phyloP scores from a whole-genome alignment of 2,329 filamentous ascomycete species.

The Chlorencoelia australis region DNA sequence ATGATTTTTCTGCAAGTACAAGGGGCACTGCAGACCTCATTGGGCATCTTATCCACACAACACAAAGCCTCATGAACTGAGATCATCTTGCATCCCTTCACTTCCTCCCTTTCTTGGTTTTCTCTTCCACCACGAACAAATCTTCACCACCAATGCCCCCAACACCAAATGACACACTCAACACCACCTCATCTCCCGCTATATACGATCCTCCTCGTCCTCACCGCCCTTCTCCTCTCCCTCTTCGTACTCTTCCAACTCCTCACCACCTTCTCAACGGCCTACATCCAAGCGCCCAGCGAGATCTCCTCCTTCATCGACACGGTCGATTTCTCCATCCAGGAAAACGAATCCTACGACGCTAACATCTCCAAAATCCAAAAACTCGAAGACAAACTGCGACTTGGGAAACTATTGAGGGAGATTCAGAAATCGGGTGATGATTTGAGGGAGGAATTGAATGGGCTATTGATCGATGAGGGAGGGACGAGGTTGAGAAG shows the following conservation, averaged over 20 bases:
- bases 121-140: neutral
- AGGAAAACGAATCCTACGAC: conserved; percentile 56
- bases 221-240: conserved; percentile 48
- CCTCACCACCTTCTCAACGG: conserved; percentile 40
- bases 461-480: conserved; percentile 38
- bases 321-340: conserved; percentile 46
- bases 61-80: neutral
- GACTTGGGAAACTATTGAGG: conserved; percentile 45
- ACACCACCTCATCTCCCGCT: conserved; percentile 13
- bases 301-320: conserved; percentile 50
- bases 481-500: conserved; percentile 36
- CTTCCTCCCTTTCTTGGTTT: neutral
- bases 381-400: conserved; percentile 52
- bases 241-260: conserved; percentile 44
- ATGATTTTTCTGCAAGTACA: conserved; percentile 13
- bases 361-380: conserved; percentile 46
- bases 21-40: conserved; percentile 3
- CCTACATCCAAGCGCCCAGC: conserved; percentile 47
- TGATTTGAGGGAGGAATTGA: conserved; percentile 51
- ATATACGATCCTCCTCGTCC: conserved; percentile 40
- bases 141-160: neutral
- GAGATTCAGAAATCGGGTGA: conserved; percentile 53
- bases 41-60: conserved; percentile 3
- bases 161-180: neutral
- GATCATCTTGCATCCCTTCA: neutral